Percentiles rank a stretch among this genome's conserved stretches.
phyloP scores from a whole-genome alignment of 164 flowering plant genomes.

The Nymphaea thermarum region DNA sequence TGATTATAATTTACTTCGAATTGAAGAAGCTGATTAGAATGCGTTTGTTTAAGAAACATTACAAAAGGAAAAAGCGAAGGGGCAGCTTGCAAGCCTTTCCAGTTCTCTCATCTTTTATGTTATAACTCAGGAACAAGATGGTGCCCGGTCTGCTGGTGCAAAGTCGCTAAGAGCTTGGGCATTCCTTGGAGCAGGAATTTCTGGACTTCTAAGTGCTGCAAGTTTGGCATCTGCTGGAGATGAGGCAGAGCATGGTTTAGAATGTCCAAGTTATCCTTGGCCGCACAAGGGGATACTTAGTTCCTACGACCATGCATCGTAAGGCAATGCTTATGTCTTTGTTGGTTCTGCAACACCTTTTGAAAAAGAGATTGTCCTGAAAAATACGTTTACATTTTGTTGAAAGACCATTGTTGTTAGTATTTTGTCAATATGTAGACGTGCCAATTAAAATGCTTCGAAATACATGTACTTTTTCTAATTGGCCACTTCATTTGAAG shows the following conservation, averaged over 20 bases:
- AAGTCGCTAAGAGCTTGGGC: conserved; percentile 55
- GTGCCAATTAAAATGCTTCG: too few species aligned
- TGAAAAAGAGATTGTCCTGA: neutral
- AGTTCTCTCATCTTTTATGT: conserved; percentile 30
- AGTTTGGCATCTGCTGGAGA: conserved; percentile 60
- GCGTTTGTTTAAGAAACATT: too few species aligned
- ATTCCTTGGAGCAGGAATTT: conserved; percentile 74
- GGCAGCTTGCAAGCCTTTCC: conserved; percentile 41
- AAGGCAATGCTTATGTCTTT: conserved; percentile 17
- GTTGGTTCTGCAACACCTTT: neutral
- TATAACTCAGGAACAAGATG: conserved; percentile 43
- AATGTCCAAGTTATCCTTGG: conserved; percentile 73
- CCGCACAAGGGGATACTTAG: conserved; percentile 92
- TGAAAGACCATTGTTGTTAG: neutral
- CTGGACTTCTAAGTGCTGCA: conserved; percentile 64
- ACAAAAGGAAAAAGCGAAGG: too few species aligned
- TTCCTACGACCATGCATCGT: conserved; percentile 95
- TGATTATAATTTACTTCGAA: neutral
- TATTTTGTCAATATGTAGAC: too few species aligned
- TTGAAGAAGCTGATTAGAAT: neutral
- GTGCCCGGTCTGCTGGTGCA: conserved; percentile 24
- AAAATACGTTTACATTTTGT: neutral
- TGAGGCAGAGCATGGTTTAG: conserved; percentile 96
- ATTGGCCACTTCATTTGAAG: too few species aligned
- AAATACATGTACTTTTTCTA: too few species aligned